Base-by-base conservation (phyloP, 805 yeast genomes). In the Metschnikowia chrysomelidarum region DNA sequence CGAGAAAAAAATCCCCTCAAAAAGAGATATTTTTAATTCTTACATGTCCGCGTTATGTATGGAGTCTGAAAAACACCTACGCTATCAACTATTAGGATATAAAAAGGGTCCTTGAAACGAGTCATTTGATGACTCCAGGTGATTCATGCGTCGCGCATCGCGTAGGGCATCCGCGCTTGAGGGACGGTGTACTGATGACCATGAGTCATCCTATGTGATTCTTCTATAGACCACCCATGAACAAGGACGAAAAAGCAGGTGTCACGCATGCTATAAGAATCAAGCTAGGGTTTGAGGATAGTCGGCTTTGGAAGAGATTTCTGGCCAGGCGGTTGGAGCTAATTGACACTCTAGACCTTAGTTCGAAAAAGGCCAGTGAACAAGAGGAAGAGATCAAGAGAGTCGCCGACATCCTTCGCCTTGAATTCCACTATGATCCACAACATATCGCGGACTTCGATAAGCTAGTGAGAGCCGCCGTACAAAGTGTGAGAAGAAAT, bases 401-500 rank as follows among this genome's bases (percentile, higher is more conserved):
- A 32, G 93, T 94, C 23, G 96, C 98, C 0, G 75, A 76, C 31
- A 72, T 82, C 3, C 65, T 91, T 29, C 67, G 95, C 50, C 66
- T 71, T 2, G 98, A 93, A 61, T 93, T 87, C 51, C 76, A 78
- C 4, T 89, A 80, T 55, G 75, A 82, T 2, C 61, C 60, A 2
- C 72, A 70, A 5, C 70, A 77, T 10, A 62, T 78, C 18, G 59
- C 67, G 1, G 98, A 93, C 46, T 91, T 91, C 56, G 95, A 88
- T 58, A 85, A 82, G 56, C 69, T 91, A 22, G 97, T 93, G 0
- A 69, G 95, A 23, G 94, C 96, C 7, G 98, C 96, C 1, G 82
- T 91, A 18, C 98, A 91, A 60, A 82, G 94, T 33, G 97, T 86
- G 2, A 67, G 98, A 43, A 69, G 98, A 46, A 91, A 91, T 57